Evolutionary conservation across 441 rosid species (phyloP), one percentile per base, ranked within the genome.

Genomic region (Adansonia madagascariensis): DNA sequence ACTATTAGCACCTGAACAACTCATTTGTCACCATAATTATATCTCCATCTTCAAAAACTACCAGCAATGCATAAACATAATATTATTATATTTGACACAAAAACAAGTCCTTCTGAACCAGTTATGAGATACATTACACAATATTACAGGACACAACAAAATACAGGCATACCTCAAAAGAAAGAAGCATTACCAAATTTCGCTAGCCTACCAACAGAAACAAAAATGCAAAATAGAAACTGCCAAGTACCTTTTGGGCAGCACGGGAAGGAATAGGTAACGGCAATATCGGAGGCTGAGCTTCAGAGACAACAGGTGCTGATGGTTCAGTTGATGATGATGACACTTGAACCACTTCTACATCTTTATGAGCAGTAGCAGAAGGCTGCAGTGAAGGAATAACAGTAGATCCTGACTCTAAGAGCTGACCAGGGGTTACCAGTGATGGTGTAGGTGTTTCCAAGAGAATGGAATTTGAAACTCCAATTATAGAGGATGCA

Each of bases 251-350:
- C 91, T 82, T 85, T n/a, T 88, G 84, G 77, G 65, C 77, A 72
- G 88, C 75, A 59, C 84, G 83, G 56, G 88, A 86, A 68, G 88
- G 86, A 50, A 88, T 83, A 75, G 98, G 99, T 80, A 91, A 85
- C 59, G 98, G 94, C 82, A 95, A 86, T 73, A 95, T 87, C 17
- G 98, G 96, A 17, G 96, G 97, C 83, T 91, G 94, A 75, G 87
- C 83, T 85, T 86, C 94, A 4, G 85, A 77, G 18, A 81, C 82
- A 68, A 75, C 67, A 3, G 92, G 81, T 60, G 78, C 82, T 70
- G 88, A 82, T 82, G 89, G 85, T 84, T 87, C 89, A 68, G 85
- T 41, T 77, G 79, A 80, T 76, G 83, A 73, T 77, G 91, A 83
- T 24, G 92, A 85, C 41, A 84, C 87, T 79, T 86, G 89, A 83